Evolutionary conservation across 2,329 filamentous ascomycete species (phyloP), one percentile per base, ranked within the genome.

Genomic region (Neofusicoccum sp.): DNA sequence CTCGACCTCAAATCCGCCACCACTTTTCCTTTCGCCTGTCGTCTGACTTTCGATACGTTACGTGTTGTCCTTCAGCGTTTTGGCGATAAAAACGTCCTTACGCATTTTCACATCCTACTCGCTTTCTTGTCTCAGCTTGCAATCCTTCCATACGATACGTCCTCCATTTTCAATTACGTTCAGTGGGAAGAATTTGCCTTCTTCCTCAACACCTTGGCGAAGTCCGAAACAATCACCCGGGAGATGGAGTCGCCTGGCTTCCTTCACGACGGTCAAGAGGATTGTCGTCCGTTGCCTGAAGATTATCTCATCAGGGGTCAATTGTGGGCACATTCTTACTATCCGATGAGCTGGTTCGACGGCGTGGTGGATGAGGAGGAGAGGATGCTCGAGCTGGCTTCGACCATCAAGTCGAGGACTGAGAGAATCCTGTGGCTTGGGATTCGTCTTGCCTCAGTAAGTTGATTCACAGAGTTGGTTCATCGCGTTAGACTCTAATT

Each of bases 261-360:
- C 83, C 84, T 0, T 68, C 73, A 1, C 75, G 76, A 2, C 77
- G 59, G 77, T 1, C 76, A 78, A 31, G 73, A 74, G 1, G 70
- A 78, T 0, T 78, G 78, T 1, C 76, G 80, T 0, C 87, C 88
- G 0, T 70, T 91, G 0, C 86, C 87, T 0, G 89, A 91, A 51
- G 89, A 92, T 63, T 90, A 85, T 64, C 79, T 83, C 0, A 80
- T 90, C 60, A 79, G 86, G 1, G 89, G 89, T 0, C 75, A 89
- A 1, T 70, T 86, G 1, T 90, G 85, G 77, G 77, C 81, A 0
- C 79, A 85, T 2, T 76, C 78, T 9, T 87, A 87, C 60, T 86
- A 84, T 58, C 86, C 86, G 0, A 60, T 72, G 0, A 74, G 78
- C 0, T 89, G 84, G 83, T 90, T 90, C 67, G 78, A 80, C 7